phyloP scores from a whole-genome alignment of 2,329 filamentous ascomycete genomes.

The Apiospora hydei region DNA sequence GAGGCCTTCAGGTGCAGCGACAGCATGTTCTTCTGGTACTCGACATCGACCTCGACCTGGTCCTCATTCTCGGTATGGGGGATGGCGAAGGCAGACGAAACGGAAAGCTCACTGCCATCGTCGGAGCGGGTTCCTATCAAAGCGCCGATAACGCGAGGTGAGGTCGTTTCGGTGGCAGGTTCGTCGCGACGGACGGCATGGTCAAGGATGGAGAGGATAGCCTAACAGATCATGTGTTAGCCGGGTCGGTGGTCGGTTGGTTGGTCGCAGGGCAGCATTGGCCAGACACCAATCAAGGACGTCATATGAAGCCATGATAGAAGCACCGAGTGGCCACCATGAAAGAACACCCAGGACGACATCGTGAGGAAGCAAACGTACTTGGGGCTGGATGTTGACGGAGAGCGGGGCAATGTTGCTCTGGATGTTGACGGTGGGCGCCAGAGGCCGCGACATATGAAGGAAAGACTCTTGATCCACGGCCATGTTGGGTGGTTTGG shows the following conservation, averaged over 20 bases:
- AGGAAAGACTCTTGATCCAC: constrained; percentile 84
- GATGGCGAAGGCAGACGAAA: constrained; percentile 96
- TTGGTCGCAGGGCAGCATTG: neutral
- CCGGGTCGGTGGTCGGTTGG: neutral
- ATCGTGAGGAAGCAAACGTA: constrained; percentile 52
- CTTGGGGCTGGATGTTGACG: constrained; percentile 95
- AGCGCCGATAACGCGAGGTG: constrained; percentile 95
- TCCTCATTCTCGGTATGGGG: constrained; percentile 98
- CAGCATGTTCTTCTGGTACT: constrained; percentile 99
- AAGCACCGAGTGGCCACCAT: constrained; percentile 13
- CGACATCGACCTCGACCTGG: constrained; percentile 99
- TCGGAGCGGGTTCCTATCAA: constrained; percentile 92
- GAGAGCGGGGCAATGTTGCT: constrained; percentile 89
- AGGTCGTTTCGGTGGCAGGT: constrained; percentile 69
- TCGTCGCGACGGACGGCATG: constrained; percentile 89
- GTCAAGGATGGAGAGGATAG: constrained; percentile 82
- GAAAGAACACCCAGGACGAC: neutral
- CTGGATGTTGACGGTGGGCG: constrained; percentile 82
- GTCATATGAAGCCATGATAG: neutral
- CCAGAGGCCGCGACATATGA: constrained; percentile 91
- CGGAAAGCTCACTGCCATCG: constrained; percentile 95
- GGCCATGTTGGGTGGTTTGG: constrained; percentile 72
- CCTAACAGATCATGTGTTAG: constrained; percentile 49
- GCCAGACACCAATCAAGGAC: neutral
- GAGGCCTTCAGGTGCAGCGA: constrained; percentile 91